Percentiles rank a stretch among this genome's conserved stretches.
Conservation (phyloP, 768 basidiomycete species). For the Trametes cingulata region DNA sequence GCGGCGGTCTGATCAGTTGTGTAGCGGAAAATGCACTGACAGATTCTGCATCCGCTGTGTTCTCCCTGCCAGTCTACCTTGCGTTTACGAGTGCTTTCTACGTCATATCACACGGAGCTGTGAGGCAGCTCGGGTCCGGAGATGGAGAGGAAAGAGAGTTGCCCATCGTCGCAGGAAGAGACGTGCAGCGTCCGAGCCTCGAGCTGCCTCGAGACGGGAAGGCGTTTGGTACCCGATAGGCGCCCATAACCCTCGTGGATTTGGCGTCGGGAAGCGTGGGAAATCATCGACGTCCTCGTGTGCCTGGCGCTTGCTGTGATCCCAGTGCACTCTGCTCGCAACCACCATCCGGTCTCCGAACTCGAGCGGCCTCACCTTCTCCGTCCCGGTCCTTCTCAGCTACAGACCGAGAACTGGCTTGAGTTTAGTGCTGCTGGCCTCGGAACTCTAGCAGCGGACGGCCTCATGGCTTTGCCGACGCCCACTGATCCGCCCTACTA, state of each 20-base stretch:
- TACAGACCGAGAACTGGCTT: too few relatives aligned
- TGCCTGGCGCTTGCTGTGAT: neutral
- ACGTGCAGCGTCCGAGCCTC: neutral
- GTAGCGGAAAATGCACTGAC: conserved; percentile 11
- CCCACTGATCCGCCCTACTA: conserved; percentile 56
- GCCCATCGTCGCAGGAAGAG: neutral
- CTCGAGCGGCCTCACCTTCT: neutral
- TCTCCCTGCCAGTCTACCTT: conserved; percentile 12
- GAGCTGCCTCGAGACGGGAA: neutral
- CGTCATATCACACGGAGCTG: neutral
- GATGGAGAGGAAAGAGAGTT: neutral
- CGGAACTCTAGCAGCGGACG: neutral
- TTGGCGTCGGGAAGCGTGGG: conserved; percentile 14
- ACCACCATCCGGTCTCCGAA: conserved; percentile 1
- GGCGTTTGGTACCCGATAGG: neutral
- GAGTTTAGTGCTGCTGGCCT: neutral
- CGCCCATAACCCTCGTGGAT: neutral
- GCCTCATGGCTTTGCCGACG: conserved; percentile 8
- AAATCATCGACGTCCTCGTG: conserved; percentile 7
- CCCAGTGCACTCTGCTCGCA: neutral
- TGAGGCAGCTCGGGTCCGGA: neutral
- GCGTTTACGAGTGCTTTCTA: neutral
- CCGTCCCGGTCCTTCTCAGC: neutral
- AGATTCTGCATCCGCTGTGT: conserved; percentile 15
- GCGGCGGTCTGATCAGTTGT: conserved; percentile 4